Evolutionary conservation across 129 eudicot species (phyloP), one percentile per base, ranked within the genome.

Genomic region (Flaveria linearis): DNA sequence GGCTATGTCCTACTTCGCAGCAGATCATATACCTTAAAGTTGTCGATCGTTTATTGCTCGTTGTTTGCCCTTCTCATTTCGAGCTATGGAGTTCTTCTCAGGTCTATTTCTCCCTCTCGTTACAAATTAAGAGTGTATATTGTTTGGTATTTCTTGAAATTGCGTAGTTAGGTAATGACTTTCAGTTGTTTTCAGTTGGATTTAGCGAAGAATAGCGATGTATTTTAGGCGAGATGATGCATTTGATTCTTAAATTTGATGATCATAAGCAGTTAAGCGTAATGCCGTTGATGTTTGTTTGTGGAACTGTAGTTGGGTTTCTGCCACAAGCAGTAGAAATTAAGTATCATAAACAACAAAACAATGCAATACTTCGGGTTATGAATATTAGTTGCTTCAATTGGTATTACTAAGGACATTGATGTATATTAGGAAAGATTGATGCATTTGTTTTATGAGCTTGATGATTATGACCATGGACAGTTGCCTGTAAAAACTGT

Each of bases 21-120:
- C 82, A 80, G 81, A 93, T 89, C 84, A 81, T 91, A 9, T 94
- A 88, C 80, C 90, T 94, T 49, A 89, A 89, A 85, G 85, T 91
- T 25, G 75, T 80, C 50, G 88, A 87, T 88, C 85, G 90, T 0
- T 72, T 94, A 67, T 68, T 94, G 47, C 92, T 94, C 53, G 90
- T 91, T 25, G 99, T 94, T 14, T 84, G 90, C 7, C 97, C 97
- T 49, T 84, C 96, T 42, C 99, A 94, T 77, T 61, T 94, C 22
- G 99, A 94, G 97, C 96, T 94, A 16, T 94, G 97, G 97, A 89
- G 92, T 63, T 88, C 99, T 68, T 87, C 97, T 68, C 96, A 94
- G 97, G 99, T 91, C 78, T 45, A 16, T 2, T 13, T 42, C 25
- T 45, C 22, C 51, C 46, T 52, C n/a, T 42, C 70, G 2, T 49